Evolutionary conservation across 176 grass and related monocot genomes (phyloP).

Genomic region (sorghum (Sorghum bicolor)): DNA sequence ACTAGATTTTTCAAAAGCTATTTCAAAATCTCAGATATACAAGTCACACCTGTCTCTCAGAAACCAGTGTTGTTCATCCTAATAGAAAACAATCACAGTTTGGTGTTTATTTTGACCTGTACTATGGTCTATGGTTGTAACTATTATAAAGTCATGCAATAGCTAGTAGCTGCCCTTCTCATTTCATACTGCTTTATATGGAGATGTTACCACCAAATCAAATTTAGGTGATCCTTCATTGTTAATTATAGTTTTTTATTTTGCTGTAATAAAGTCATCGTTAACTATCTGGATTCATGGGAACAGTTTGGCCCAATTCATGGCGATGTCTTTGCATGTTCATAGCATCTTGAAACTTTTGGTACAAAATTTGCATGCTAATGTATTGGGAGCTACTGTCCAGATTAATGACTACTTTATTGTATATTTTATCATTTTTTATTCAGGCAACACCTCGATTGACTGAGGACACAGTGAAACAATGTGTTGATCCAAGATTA

Average conservation of each 20-base stretch:
- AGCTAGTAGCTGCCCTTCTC: not conserved
- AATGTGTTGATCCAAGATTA: slow-evolving; percentile 81
- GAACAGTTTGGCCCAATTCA: not conserved
- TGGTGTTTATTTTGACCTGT: not conserved
- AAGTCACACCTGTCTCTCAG: not conserved
- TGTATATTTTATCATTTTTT: not conserved
- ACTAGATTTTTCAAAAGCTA: not conserved
- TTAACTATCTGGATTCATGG: not conserved
- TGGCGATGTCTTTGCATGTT: not conserved
- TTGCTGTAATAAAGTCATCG: not conserved
- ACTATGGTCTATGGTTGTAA: not conserved
- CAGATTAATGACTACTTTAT: not conserved
- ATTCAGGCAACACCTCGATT: slow-evolving; percentile 74
- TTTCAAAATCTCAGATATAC: not conserved
- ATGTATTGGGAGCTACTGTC: not conserved
- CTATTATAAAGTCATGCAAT: not conserved
- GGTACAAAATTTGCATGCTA: not conserved
- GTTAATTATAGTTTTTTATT: not conserved
- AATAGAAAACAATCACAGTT: not conserved
- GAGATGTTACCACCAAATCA: not conserved
- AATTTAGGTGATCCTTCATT: not conserved
- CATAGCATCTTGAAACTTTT: not conserved
- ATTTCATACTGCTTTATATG: slow-evolving; percentile 5
- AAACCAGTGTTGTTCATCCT: not conserved
- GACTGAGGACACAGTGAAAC: slow-evolving; percentile 79